Conservation (phyloP, 345 rosid species). For the Murraya koenigii region DNA sequence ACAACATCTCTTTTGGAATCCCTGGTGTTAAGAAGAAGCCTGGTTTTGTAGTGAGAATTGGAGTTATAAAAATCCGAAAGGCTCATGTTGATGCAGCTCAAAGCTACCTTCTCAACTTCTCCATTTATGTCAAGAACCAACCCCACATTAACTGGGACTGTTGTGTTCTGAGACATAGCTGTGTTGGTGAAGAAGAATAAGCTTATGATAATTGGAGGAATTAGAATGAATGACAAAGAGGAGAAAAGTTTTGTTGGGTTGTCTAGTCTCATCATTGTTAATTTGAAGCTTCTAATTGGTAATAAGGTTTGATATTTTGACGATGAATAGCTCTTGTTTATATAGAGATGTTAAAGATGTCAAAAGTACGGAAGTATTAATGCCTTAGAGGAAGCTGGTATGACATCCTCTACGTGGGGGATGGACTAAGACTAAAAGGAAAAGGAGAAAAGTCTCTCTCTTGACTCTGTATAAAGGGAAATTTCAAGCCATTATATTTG, state of each 20-base stretch:
- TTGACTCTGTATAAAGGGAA: background rate
- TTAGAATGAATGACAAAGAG: background rate
- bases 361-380: background rate
- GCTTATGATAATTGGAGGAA: background rate
- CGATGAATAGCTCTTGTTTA: background rate
- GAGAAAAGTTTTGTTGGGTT: background rate
- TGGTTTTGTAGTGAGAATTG: constrained; percentile 37
- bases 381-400: background rate
- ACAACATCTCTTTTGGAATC: constrained; percentile 45
- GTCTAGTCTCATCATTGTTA: background rate
- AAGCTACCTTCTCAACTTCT: constrained; percentile 9
- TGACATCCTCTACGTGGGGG: too few relatives aligned
- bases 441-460: background rate
- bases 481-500: too few relatives aligned
- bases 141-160: constrained; percentile 41
- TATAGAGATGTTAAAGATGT: background rate
- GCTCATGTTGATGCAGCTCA: constrained; percentile 56
- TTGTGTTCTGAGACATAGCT: constrained; percentile 21
- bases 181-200: background rate
- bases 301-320: background rate
- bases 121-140: constrained; percentile 43
- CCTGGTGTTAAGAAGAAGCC: constrained; percentile 35
- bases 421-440: too few relatives aligned
- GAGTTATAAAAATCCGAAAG: constrained; percentile 49
- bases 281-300: background rate